These are phyloP conservation scores for Schizophyllum amplum DNA, from an alignment of 1,284 basidiomycete genomes.

Conservation along the genomic window DNA sequence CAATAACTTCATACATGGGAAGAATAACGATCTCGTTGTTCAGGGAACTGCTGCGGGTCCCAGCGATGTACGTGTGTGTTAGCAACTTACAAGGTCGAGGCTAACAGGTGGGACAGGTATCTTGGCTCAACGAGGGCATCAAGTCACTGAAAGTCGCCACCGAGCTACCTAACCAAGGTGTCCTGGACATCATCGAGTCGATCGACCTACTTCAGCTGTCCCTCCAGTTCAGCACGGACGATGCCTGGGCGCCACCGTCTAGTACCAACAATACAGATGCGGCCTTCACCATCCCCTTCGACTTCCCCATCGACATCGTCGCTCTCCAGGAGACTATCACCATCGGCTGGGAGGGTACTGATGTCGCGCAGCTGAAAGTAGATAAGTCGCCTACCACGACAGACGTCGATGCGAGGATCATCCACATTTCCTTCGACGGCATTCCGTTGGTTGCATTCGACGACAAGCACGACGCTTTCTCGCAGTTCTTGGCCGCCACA, in stretches of 20 bases:
- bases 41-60: constrained; percentile 60
- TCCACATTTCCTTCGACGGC: constrained; percentile 54
- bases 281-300: constrained; percentile 63
- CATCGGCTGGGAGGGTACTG: constrained; percentile 39
- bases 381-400: constrained; percentile 55
- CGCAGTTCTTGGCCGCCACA: constrained; percentile 61
- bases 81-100: background rate
- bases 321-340: constrained; percentile 57
- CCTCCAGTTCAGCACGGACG: constrained; percentile 49
- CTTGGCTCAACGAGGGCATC: constrained; percentile 74
- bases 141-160: constrained; percentile 55
- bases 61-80: constrained; percentile 35
- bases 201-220: constrained; percentile 59
- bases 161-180: constrained; percentile 57
- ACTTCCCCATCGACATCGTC: constrained; percentile 62
- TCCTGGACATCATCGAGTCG: constrained; percentile 57
- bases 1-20: constrained; percentile 67
- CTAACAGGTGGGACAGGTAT: constrained; percentile 32
- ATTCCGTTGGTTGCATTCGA: constrained; percentile 54
- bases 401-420: constrained; percentile 54
- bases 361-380: constrained; percentile 56
- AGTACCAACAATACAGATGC: constrained; percentile 55
- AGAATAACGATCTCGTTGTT: constrained; percentile 54
- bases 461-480: constrained; percentile 46
- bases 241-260: constrained; percentile 50